Conservation (phyloP, 495 filamentous ascomycete genomes). For the Baudoinia panamericana region DNA sequence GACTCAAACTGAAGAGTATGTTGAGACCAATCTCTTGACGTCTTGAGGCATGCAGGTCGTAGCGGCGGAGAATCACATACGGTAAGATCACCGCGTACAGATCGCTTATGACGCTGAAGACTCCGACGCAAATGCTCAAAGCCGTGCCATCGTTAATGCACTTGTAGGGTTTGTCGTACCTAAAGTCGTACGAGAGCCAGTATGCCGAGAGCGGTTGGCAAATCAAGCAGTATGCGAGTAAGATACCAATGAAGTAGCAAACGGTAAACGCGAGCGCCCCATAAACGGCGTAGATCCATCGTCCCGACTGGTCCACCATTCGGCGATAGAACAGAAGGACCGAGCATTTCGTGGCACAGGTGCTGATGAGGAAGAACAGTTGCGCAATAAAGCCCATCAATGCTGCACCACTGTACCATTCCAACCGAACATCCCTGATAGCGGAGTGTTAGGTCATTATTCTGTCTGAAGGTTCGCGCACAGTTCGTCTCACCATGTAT, state of each 20-base stretch:
- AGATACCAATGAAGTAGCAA: constrained; percentile 19
- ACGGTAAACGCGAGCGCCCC: constrained; percentile 15
- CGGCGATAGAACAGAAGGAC: constrained; percentile 24
- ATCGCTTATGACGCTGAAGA: constrained; percentile 17
- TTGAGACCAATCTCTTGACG: constrained; percentile 10
- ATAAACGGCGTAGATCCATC: constrained; percentile 16
- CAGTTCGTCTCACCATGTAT: constrained; percentile 19
- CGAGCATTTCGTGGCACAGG: constrained; percentile 22
- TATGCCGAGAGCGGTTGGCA: constrained; percentile 22
- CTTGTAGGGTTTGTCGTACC: constrained; percentile 8
- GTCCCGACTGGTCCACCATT: constrained; percentile 17
- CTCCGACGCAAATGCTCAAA: constrained; percentile 18
- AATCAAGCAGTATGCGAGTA: constrained; percentile 15
- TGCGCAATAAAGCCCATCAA: constrained; percentile 21
- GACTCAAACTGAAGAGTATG: constrained; percentile 10
- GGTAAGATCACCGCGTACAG: constrained; percentile 25
- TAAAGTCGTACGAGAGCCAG: constrained; percentile 19
- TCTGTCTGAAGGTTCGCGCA: too few relatives aligned
- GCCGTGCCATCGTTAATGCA: constrained; percentile 19
- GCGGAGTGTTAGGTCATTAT: not conserved
- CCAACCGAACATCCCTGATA: constrained; percentile 15
- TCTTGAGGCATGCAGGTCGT: constrained; percentile 6
- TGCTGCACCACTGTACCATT: constrained; percentile 4
- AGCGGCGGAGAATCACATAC: constrained; percentile 17
- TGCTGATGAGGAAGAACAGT: constrained; percentile 22